Percentiles rank a stretch among this genome's conserved stretches.
phyloP scores from a whole-genome alignment of 371 early-diverging fungal genomes.

The Mucor racemosus region DNA sequence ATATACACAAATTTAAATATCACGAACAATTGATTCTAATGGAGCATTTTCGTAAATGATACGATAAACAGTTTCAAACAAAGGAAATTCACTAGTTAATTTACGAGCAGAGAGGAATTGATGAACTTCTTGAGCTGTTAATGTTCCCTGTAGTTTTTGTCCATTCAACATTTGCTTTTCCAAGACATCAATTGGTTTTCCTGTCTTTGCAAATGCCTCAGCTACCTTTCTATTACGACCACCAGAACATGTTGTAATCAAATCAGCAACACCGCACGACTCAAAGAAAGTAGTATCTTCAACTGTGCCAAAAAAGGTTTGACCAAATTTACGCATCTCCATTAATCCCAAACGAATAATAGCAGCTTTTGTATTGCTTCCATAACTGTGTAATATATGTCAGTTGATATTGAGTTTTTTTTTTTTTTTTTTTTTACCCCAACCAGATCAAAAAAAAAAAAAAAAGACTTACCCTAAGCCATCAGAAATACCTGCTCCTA shows the following conservation, averaged over 20 bases:
- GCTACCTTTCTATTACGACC: constrained; percentile 97
- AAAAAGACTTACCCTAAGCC: constrained; percentile 56
- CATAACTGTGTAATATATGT: constrained; percentile 49
- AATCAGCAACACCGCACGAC: constrained; percentile 93
- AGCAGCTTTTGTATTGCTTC: constrained; percentile 98
- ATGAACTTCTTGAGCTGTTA: constrained; percentile 90
- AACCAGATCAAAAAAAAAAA: constrained; percentile 10
- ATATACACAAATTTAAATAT: constrained; percentile 16
- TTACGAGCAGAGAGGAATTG: constrained; percentile 73
- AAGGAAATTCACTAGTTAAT: constrained; percentile 79
- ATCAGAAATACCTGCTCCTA: constrained; percentile 97
- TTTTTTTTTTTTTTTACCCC: not conserved
- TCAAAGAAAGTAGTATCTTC: constrained; percentile 94
- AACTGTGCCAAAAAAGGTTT: constrained; percentile 80
- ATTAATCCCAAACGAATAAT: constrained; percentile 96
- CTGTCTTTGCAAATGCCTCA: constrained; percentile 88
- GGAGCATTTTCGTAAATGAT: constrained; percentile 81
- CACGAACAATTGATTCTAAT: constrained; percentile 40
- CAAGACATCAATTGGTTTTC: constrained; percentile 88
- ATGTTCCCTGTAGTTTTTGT: constrained; percentile 97
- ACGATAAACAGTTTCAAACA: constrained; percentile 87
- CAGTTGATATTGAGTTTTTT: not conserved
- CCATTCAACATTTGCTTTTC: constrained; percentile 94
- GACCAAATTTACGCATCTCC: constrained; percentile 96
- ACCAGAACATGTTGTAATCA: constrained; percentile 96